Conservation (phyloP, 805 yeast genomes). For the Lipomyces kockii region DNA sequence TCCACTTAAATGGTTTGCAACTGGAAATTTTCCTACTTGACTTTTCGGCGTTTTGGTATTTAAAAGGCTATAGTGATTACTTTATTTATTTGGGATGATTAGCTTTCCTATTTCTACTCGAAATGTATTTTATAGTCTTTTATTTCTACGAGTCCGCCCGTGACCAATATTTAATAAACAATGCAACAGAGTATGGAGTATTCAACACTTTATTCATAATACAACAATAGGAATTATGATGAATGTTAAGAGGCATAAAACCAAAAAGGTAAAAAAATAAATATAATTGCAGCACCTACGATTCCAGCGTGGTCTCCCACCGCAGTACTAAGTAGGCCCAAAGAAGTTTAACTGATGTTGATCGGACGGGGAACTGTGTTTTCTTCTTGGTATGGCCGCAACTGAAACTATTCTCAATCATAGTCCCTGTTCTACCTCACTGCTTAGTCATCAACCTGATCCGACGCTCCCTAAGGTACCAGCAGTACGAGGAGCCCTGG, state of each 20-base stretch:
- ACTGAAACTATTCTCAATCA: too few relatives aligned
- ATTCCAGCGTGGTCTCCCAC: conserved; percentile 4
- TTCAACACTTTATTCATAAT: not conserved
- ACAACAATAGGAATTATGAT: too few relatives aligned
- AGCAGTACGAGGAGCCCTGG: too few relatives aligned
- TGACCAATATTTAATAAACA: too few relatives aligned
- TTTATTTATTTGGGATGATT: not conserved
- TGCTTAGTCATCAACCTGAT: too few relatives aligned
- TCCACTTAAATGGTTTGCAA: not conserved
- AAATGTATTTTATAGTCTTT: not conserved
- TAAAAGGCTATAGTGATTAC: not conserved
- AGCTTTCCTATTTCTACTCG: not conserved
- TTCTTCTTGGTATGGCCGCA: conserved; percentile 3
- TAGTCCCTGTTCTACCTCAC: too few relatives aligned
- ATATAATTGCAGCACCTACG: not conserved
- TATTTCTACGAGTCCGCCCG: not conserved
- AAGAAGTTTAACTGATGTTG: too few relatives aligned
- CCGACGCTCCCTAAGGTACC: too few relatives aligned
- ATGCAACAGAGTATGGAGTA: not conserved
- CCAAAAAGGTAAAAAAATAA: not conserved
- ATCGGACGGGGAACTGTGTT: not conserved
- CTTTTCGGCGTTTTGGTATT: not conserved
- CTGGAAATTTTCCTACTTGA: not conserved
- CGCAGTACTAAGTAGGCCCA: not conserved
- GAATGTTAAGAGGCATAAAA: not conserved